Percentiles rank a stretch among this genome's conserved stretches.
Evolutionary conservation across 2,329 filamentous ascomycete genomes (phyloP).

Genomic region (Epichloe bromicola): DNA sequence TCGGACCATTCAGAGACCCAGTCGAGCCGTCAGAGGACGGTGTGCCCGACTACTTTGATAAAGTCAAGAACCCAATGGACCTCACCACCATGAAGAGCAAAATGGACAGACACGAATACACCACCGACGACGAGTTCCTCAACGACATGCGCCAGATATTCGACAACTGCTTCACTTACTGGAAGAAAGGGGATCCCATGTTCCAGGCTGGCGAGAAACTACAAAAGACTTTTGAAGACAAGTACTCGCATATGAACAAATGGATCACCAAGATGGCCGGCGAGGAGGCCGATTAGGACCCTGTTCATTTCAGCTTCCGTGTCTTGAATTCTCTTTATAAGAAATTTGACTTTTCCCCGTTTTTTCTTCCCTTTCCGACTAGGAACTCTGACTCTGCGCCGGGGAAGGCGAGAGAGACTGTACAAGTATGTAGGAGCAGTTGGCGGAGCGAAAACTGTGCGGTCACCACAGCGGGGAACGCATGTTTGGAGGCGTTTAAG

Average conservation of each 20-base stretch:
- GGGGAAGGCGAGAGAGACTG: no score
- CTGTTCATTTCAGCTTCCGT: background rate
- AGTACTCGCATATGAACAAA: constrained; percentile 45
- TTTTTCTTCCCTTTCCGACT: background rate
- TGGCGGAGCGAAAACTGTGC: no score
- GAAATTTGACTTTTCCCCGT: background rate
- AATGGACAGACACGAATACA: constrained; percentile 42
- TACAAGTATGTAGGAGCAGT: no score
- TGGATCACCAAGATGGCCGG: constrained; percentile 42
- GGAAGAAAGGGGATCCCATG: constrained; percentile 41
- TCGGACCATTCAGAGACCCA: constrained; percentile 47
- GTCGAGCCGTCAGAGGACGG: constrained; percentile 43
- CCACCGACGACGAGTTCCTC: constrained; percentile 38
- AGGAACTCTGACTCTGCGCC: no score
- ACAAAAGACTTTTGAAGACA: constrained; percentile 45
- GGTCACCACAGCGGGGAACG: no score
- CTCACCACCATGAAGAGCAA: constrained; percentile 46
- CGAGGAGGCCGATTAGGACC: constrained; percentile 18
- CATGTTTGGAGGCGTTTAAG: no score
- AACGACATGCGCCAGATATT: constrained; percentile 49
- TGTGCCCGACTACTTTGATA: constrained; percentile 48
- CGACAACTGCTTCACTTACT: constrained; percentile 51
- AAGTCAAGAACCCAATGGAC: constrained; percentile 50
- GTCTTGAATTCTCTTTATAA: no score
- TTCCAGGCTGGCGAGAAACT: constrained; percentile 43